A percentile compares a stretch with the other conserved stretches of the same genome.
These are phyloP conservation scores for Gelatoporia subvermispora DNA, from an alignment of 768 basidiomycete species.

Conservation along the genomic window DNA sequence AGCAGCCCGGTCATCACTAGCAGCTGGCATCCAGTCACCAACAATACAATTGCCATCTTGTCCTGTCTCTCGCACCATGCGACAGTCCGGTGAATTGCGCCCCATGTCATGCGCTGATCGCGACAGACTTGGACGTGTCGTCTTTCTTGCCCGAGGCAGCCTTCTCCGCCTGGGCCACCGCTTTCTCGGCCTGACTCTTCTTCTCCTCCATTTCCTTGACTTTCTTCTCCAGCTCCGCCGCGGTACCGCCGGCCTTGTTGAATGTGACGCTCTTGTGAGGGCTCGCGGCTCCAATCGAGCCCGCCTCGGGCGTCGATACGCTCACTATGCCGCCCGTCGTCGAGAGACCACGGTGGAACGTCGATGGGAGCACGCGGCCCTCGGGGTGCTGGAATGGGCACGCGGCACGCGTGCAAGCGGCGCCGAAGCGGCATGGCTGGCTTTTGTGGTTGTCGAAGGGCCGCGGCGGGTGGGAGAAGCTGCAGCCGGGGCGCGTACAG, in stretches of 20 bases:
- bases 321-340: constrained; percentile 56
- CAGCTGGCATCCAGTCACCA: no score
- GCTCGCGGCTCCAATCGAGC: constrained; percentile 59
- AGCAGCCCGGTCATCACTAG: no score
- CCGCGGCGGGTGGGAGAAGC: constrained; percentile 62
- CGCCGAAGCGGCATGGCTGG: constrained; percentile 77
- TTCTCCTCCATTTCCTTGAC: constrained; percentile 67
- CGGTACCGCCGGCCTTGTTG: constrained; percentile 38
- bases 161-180: constrained; percentile 56
- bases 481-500: constrained; percentile 66
- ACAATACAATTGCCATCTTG: no score
- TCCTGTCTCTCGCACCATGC: no score
- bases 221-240: constrained; percentile 37
- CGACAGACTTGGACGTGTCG: constrained; percentile 41
- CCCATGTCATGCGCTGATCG: constrained; percentile 27
- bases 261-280: constrained; percentile 70
- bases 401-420: constrained; percentile 76
- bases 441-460: constrained; percentile 20
- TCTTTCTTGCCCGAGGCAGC: constrained; percentile 54
- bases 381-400: constrained; percentile 89
- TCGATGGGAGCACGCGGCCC: constrained; percentile 71
- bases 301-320: constrained; percentile 58
- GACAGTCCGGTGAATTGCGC: no score
- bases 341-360: constrained; percentile 77
- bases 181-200: constrained; percentile 57